Conservation (phyloP, 768 basidiomycete species). For the Hericium rajendrae region DNA sequence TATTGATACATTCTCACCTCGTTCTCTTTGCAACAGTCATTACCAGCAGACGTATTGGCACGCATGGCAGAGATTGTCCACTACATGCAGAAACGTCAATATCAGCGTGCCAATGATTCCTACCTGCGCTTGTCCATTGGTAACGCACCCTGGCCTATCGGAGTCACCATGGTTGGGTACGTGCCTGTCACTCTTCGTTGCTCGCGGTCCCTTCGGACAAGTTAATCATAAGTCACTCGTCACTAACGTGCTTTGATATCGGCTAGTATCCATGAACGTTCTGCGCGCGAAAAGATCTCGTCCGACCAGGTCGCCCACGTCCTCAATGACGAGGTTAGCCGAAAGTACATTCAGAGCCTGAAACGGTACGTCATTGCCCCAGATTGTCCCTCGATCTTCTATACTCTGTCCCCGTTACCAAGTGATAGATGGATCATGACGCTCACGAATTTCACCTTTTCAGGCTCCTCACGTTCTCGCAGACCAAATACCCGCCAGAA, state of each 20-base stretch:
- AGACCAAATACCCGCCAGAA: conserved; percentile 91
- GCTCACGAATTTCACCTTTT: conserved; percentile 6
- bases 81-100: conserved; percentile 92
- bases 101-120: conserved; percentile 92
- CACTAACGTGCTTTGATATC: background rate
- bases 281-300: conserved; percentile 95
- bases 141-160: conserved; percentile 99
- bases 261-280: conserved; percentile 88
- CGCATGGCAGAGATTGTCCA: conserved; percentile 92
- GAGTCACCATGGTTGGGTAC: conserved; percentile 98
- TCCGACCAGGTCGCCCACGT: conserved; percentile 97
- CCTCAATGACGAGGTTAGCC: conserved; percentile 95
- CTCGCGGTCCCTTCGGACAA: background rate
- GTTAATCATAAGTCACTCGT: background rate
- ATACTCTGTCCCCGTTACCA: background rate
- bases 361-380: conserved; percentile 54
- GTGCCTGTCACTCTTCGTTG: conserved; percentile 18
- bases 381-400: background rate
- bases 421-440: background rate
- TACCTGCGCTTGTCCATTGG: conserved; percentile 96
- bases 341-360: conserved; percentile 97
- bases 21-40: conserved; percentile 34
- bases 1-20: background rate
- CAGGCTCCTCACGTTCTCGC: conserved; percentile 90
- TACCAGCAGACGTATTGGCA: conserved; percentile 76